A percentile compares a stretch with the other conserved stretches of the same genome.
phyloP scores from a whole-genome alignment of 257 asterid genomes.

The Buddleja alternifolia region DNA sequence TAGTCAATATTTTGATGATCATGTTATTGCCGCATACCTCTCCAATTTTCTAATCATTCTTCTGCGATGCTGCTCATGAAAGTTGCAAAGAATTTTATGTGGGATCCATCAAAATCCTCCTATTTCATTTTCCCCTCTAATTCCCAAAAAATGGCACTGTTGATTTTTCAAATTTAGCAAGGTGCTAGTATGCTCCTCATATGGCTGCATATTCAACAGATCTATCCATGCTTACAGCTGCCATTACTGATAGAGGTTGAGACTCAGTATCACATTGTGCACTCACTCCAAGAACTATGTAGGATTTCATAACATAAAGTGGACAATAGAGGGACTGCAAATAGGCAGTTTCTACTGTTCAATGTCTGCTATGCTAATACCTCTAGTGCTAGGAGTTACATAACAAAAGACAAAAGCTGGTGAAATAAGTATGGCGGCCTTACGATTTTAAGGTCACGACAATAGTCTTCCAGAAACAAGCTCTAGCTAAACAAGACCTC shows the following conservation, averaged over 20 bases:
- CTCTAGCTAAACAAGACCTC: background rate
- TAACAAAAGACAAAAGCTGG: constrained; percentile 9
- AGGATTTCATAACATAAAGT: constrained; percentile 7
- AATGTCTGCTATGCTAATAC: background rate
- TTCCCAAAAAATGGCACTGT: background rate
- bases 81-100: background rate
- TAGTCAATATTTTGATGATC: background rate
- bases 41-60: background rate
- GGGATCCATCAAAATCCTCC: background rate
- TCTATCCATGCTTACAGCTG: background rate
- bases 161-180: background rate
- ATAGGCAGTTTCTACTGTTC: background rate
- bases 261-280: background rate
- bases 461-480: background rate
- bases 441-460: background rate
- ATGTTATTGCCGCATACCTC: background rate
- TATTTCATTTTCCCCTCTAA: background rate
- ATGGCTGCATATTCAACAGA: constrained; percentile 9
- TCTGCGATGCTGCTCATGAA: background rate
- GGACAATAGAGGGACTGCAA: background rate
- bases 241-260: background rate
- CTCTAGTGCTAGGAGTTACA: background rate
- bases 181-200: constrained; percentile 1
- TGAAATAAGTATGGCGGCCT: constrained; percentile 3
- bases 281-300: background rate